phyloP scores from a whole-genome alignment of 2,329 filamentous ascomycete genomes.

The Albifimbria verrucaria region DNA sequence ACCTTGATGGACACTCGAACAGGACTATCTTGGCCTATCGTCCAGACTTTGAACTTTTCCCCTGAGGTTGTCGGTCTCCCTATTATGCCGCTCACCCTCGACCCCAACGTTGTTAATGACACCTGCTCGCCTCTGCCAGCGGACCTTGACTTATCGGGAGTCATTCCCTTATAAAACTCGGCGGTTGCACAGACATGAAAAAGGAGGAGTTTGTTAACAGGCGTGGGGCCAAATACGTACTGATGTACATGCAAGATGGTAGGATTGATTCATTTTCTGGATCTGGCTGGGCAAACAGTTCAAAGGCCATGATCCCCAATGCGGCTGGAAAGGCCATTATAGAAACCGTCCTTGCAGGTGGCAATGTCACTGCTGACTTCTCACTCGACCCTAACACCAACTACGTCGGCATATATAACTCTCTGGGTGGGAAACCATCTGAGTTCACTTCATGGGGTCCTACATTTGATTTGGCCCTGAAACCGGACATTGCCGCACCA shows the following conservation, averaged over 20 bases:
- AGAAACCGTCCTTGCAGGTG: slow-evolving; percentile 18
- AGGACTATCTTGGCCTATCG: slow-evolving; percentile 8
- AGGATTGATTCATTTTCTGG: slow-evolving; percentile 8
- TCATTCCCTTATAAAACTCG: slow-evolving; percentile 2
- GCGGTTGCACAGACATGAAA: slow-evolving; percentile 19
- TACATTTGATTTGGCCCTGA: slow-evolving; percentile 38
- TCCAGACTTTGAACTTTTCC: background rate
- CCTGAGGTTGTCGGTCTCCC: background rate
- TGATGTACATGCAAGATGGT: slow-evolving; percentile 27
- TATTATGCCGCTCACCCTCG: background rate
- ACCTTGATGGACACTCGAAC: slow-evolving; percentile 17
- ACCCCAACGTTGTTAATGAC: background rate
- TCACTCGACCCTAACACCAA: slow-evolving; percentile 14
- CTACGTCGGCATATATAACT: slow-evolving; percentile 17
- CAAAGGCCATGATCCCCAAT: slow-evolving; percentile 13
- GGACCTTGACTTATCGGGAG: background rate
- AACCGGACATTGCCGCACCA: slow-evolving; percentile 40
- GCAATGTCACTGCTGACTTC: slow-evolving; percentile 27
- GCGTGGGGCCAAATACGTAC: slow-evolving; percentile 22
- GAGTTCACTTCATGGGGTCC: slow-evolving; percentile 41
- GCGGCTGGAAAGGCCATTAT: slow-evolving; percentile 21
- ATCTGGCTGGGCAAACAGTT: slow-evolving; percentile 8
- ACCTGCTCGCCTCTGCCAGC: background rate
- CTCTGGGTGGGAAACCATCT: slow-evolving; percentile 32
- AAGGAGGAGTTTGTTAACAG: slow-evolving; percentile 23